Evolutionary conservation across 306 rosid species (phyloP).

Genomic region (Quercus wislizeni): DNA sequence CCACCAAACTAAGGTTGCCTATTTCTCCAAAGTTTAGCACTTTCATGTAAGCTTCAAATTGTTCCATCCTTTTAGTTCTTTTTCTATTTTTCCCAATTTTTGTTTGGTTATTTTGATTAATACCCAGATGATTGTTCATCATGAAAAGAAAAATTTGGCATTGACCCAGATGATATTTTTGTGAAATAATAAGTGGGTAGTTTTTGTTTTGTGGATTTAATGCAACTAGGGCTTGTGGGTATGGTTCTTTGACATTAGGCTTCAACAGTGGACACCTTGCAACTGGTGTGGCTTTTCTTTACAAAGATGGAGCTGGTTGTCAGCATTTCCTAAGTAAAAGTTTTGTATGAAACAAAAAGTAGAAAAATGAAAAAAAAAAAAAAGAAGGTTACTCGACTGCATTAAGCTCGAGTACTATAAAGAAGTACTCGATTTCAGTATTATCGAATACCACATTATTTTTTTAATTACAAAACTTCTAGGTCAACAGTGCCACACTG

Average conservation of each 20-base stretch:
- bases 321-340: too few species aligned
- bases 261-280: slow-evolving; percentile 56
- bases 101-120: background rate
- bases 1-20: too few species aligned
- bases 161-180: background rate
- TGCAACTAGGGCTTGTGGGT: slow-evolving; percentile 92
- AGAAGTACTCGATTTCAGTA: too few species aligned
- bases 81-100: background rate
- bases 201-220: slow-evolving; percentile 14
- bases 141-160: background rate
- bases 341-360: too few species aligned
- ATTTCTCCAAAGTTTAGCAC: too few species aligned
- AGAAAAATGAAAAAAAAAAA: too few species aligned
- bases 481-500: too few species aligned
- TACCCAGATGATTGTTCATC: background rate
- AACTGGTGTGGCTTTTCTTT: slow-evolving; percentile 62
- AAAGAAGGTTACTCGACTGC: too few species aligned
- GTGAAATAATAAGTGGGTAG: slow-evolving; percentile 10
- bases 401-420: too few species aligned
- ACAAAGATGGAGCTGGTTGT: slow-evolving; percentile 76
- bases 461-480: too few species aligned
- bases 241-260: slow-evolving; percentile 56
- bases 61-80: background rate
- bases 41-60: background rate
- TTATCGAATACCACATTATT: too few species aligned